Evolutionary conservation across 2,329 filamentous ascomycete genomes (phyloP).

Genomic region (Colletotrichum sp.): DNA sequence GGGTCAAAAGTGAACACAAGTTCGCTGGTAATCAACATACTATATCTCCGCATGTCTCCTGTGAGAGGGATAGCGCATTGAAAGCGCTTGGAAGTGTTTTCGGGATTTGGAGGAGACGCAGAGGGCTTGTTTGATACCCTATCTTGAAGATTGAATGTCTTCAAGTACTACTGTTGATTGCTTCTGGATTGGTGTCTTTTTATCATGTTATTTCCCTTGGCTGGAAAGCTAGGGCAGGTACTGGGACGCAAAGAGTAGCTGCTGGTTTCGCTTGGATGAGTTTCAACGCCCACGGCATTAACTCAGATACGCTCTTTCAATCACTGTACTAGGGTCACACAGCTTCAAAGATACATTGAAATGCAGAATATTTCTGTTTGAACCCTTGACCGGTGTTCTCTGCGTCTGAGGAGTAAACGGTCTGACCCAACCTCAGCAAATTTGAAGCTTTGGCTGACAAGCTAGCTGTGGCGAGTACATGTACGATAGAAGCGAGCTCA

Average conservation of each 20-base stretch:
- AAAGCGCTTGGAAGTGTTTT: neutral
- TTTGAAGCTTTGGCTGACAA: neutral
- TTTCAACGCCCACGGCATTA: accelerated
- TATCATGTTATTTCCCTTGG: neutral
- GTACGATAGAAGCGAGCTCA: neutral
- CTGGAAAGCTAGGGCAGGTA: neutral
- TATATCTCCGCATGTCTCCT: neutral
- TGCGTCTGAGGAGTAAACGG: too few species aligned
- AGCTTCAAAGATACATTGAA: neutral
- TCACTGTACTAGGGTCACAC: accelerated
- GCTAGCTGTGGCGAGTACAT: neutral
- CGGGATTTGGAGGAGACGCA: neutral
- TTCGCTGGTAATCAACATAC: neutral
- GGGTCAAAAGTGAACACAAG: neutral
- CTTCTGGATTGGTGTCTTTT: neutral
- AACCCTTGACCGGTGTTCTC: too few species aligned
- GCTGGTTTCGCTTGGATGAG: neutral
- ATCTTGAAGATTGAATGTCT: neutral
- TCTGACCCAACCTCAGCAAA: neutral
- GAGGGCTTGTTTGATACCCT: neutral
- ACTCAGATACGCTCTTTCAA: neutral
- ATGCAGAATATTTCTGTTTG: too few species aligned
- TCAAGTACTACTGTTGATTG: neutral
- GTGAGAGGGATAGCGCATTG: neutral
- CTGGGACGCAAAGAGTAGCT: neutral